phyloP scores from a whole-genome alignment of 2,329 filamentous ascomycete genomes.

The Metarhizium anisopliae region DNA sequence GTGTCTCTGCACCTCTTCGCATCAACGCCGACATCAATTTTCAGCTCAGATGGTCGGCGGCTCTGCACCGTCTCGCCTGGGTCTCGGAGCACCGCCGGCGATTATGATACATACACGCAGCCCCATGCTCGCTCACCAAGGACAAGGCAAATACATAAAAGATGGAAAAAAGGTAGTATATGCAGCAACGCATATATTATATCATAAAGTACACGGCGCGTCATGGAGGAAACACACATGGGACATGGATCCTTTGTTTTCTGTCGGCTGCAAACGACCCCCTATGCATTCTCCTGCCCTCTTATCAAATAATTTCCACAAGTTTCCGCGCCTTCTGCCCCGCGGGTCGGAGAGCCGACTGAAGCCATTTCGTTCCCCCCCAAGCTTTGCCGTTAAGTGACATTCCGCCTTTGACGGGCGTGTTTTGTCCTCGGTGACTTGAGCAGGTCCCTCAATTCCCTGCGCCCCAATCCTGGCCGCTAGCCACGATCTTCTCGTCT shows the following conservation, averaged over 20 bases:
- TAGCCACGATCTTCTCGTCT: slow-evolving; percentile 5
- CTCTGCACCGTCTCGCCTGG: too few species aligned
- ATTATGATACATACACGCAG: too few species aligned
- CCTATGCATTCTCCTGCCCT: background rate
- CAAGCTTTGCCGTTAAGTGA: slow-evolving; percentile 9
- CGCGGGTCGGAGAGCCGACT: background rate
- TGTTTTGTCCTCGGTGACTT: background rate
- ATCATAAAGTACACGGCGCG: background rate
- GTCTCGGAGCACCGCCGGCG: too few species aligned
- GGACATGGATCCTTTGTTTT: background rate
- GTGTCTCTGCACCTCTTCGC: too few species aligned
- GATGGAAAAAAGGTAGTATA: too few species aligned
- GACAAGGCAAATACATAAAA: too few species aligned
- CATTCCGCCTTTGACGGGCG: slow-evolving; percentile 2
- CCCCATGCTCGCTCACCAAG: too few species aligned
- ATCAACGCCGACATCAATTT: too few species aligned
- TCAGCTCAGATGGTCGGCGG: too few species aligned
- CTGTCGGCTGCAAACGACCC: background rate
- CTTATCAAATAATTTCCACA: background rate
- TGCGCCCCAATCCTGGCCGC: slow-evolving; percentile 2
- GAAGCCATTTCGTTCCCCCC: background rate
- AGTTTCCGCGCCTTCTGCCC: background rate
- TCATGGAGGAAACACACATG: background rate
- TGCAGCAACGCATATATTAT: too few species aligned
- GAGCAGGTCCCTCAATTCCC: too few species aligned